Evolutionary conservation across 2,329 filamentous ascomycete species (phyloP).

Genomic region (Monilinia laxa): DNA sequence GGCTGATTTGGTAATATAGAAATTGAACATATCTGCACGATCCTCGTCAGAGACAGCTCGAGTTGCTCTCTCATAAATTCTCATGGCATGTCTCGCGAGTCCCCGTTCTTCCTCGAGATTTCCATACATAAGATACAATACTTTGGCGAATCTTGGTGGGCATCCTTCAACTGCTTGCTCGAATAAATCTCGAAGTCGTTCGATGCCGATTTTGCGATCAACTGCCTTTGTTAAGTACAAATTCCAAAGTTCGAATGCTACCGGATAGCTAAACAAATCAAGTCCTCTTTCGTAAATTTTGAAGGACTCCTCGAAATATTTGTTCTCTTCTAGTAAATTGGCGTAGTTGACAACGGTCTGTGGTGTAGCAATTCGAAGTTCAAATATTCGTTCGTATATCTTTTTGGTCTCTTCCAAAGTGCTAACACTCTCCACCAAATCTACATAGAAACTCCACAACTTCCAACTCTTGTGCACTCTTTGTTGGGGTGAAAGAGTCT

Average conservation of each 20-base stretch:
- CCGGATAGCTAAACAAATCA: conserved; percentile 97
- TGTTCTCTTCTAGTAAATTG: conserved; percentile 88
- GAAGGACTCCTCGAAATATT: conserved; percentile 96
- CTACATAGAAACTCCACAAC: conserved; percentile 98
- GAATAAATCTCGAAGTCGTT: conserved; percentile 89
- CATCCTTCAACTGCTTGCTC: conserved; percentile 96
- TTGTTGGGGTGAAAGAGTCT: conserved; percentile 89
- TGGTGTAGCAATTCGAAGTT: conserved; percentile 94
- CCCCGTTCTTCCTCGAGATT: conserved; percentile 95
- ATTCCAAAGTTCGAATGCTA: conserved; percentile 98
- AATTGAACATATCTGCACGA: conserved; percentile 95
- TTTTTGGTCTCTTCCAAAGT: conserved; percentile 88
- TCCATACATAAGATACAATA: conserved; percentile 96
- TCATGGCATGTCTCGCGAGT: conserved; percentile 93
- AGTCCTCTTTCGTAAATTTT: conserved; percentile 95
- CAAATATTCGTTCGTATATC: conserved; percentile 96
- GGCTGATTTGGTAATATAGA: conserved; percentile 98
- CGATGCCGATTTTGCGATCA: conserved; percentile 92
- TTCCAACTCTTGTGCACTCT: conserved; percentile 99
- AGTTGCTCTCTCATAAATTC: conserved; percentile 96
- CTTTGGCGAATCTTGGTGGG: conserved; percentile 93
- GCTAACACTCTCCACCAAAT: conserved; percentile 91
- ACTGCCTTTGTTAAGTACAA: conserved; percentile 96
- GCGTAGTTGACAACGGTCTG: conserved; percentile 99
- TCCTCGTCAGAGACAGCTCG: conserved; percentile 94